These are phyloP conservation scores for Saposhnikovia divaricata DNA, from an alignment of 129 eudicot species.

Conservation along the genomic window DNA sequence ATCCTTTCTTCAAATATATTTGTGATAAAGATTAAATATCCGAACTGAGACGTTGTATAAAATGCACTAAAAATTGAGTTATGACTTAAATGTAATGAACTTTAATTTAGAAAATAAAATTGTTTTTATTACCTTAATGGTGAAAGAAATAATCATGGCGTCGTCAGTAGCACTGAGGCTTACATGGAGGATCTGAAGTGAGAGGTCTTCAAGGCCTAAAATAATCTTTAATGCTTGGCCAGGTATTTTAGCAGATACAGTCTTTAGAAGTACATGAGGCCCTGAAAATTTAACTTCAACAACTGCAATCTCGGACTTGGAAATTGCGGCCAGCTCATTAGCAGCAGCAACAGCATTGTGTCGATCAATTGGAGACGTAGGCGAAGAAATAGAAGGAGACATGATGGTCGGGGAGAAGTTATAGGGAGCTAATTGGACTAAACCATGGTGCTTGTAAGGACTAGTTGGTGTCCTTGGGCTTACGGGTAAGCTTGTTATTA, in stretches of 20 bases:
- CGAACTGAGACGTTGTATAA: too few relatives aligned
- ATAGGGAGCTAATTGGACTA: constrained; percentile 16
- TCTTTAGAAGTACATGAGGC: constrained; percentile 55
- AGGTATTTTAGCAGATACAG: constrained; percentile 46
- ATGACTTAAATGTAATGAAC: too few relatives aligned
- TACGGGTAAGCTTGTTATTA: constrained; percentile 34
- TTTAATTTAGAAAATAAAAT: too few relatives aligned
- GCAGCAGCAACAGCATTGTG: constrained; percentile 11
- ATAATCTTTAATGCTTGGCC: constrained; percentile 63
- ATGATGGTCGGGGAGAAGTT: constrained; percentile 22
- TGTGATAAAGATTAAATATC: too few relatives aligned
- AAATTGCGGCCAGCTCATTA: constrained; percentile 59
- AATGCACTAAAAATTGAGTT: too few relatives aligned
- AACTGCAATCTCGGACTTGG: constrained; percentile 61
- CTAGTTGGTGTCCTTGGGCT: constrained; percentile 70
- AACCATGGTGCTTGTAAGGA: constrained; percentile 37
- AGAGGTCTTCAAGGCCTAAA: constrained; percentile 50
- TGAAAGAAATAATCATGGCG: constrained; percentile 64
- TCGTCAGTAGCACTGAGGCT: constrained; percentile 58
- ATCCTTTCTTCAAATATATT: too few relatives aligned
- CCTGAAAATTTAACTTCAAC: constrained; percentile 85
- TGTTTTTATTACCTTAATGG: constrained; percentile 57
- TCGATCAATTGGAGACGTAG: constrained; percentile 20
- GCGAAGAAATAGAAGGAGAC: constrained; percentile 29
- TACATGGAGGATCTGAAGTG: constrained; percentile 67